Conservation (phyloP, 495 filamentous ascomycete genomes). For the Trichocladium uniseriatum region DNA sequence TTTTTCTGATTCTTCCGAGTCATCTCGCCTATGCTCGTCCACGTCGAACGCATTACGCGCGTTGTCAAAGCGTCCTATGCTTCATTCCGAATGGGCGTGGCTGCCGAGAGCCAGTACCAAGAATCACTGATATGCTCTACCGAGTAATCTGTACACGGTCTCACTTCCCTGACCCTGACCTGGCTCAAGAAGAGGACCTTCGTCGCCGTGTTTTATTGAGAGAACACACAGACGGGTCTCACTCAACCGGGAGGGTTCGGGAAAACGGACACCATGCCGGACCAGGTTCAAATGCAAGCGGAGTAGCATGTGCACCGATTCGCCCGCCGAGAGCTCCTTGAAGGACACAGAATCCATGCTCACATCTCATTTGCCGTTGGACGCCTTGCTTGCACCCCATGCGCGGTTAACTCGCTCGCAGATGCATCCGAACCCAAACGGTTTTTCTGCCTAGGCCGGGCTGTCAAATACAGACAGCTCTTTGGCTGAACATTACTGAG, state of each 20-base stretch:
- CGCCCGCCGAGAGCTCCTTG: too few species aligned
- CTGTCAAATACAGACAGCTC: not conserved
- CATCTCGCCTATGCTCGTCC: constrained; percentile 5
- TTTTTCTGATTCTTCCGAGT: not conserved
- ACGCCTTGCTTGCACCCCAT: constrained; percentile 9
- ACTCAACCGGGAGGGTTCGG: too few species aligned
- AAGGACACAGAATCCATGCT: too few species aligned
- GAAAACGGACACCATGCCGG: too few species aligned
- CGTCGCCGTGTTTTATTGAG: too few species aligned
- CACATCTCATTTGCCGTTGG: constrained; percentile 15
- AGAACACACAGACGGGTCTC: too few species aligned
- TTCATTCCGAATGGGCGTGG: not conserved
- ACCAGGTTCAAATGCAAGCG: too few species aligned
- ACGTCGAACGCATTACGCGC: constrained; percentile 14
- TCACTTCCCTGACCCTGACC: too few species aligned
- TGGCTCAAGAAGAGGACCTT: too few species aligned
- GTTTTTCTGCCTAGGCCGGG: constrained; percentile 11
- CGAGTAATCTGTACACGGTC: too few species aligned
- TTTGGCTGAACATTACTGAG: not conserved
- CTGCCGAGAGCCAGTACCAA: not conserved
- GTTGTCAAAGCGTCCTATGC: constrained; percentile 23
- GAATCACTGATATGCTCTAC: too few species aligned
- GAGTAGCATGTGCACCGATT: too few species aligned
- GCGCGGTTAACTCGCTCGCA: constrained; percentile 23
- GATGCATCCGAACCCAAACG: constrained; percentile 23